Evolutionary conservation across 371 early-diverging fungal species (phyloP).

Genomic region (Parasitella parasitica): DNA sequence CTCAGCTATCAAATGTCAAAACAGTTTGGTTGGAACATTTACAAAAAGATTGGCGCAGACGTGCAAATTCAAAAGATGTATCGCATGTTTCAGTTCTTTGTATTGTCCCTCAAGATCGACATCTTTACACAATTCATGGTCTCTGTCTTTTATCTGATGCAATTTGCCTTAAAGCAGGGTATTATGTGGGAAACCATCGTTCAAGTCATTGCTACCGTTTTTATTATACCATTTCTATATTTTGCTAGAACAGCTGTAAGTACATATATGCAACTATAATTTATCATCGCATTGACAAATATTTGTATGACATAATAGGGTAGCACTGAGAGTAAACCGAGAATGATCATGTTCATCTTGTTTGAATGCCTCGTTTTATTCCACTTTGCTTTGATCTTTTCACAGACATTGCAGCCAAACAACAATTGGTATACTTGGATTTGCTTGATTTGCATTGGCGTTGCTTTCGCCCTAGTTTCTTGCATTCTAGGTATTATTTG

Average conservation of each 20-base stretch:
- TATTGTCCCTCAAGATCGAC: constrained; percentile 46
- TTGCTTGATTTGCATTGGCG: constrained; percentile 32
- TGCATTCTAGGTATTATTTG: constrained; percentile 33
- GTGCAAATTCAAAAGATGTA: constrained; percentile 43
- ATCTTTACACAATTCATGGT: constrained; percentile 48
- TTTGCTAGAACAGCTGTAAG: constrained; percentile 41
- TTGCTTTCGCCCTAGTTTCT: constrained; percentile 26
- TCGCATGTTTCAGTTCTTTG: constrained; percentile 49
- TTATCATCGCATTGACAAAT: background rate
- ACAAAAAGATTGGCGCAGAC: constrained; percentile 40
- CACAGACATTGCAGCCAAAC: constrained; percentile 26
- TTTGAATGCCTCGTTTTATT: constrained; percentile 23
- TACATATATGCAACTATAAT: too few relatives aligned
- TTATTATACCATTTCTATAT: constrained; percentile 44
- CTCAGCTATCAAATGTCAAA: constrained; percentile 37
- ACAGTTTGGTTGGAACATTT: constrained; percentile 42
- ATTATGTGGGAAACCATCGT: constrained; percentile 31
- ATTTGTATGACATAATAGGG: constrained; percentile 9
- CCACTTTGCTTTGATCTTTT: constrained; percentile 30
- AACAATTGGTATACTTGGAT: constrained; percentile 42
- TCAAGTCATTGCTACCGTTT: constrained; percentile 38
- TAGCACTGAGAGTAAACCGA: constrained; percentile 24
- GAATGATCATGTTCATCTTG: constrained; percentile 24
- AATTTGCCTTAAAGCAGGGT: constrained; percentile 28
- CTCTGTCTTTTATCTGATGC: constrained; percentile 47